A percentile compares a stretch with the other conserved stretches of the same genome.
Conservation (phyloP, 345 rosid species). For the Syzygium aqueum region DNA sequence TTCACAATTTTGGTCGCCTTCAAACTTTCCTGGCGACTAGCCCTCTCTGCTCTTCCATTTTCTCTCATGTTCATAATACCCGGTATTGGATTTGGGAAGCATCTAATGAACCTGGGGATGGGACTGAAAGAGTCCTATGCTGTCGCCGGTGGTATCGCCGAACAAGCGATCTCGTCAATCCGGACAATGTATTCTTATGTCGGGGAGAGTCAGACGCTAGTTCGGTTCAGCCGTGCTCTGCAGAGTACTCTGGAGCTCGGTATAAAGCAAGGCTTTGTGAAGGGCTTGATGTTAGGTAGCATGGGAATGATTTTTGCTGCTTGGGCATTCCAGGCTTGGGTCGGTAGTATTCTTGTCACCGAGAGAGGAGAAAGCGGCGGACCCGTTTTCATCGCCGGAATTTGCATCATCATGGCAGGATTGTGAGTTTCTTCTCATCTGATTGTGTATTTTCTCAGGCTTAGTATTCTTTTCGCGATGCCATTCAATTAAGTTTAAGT, state of each 20-base stretch:
- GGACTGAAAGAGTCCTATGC: conserved; percentile 29
- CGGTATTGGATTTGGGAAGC: conserved; percentile 33
- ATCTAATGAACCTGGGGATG: conserved; percentile 24
- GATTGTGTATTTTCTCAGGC: conserved; percentile 23
- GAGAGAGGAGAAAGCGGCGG: conserved; percentile 46
- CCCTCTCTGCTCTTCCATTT: conserved; percentile 39
- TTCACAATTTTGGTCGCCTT: conserved; percentile 24
- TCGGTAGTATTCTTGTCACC: conserved; percentile 36
- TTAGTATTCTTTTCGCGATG: not conserved
- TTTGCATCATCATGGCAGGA: conserved; percentile 34
- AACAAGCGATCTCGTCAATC: conserved; percentile 46
- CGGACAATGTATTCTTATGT: conserved; percentile 43
- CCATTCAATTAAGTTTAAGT: not conserved
- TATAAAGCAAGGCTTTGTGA: conserved; percentile 36
- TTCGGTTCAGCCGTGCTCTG: conserved; percentile 23
- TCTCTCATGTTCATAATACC: conserved; percentile 32
- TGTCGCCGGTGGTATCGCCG: conserved; percentile 37
- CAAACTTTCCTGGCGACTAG: conserved; percentile 39
- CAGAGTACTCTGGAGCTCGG: conserved; percentile 30
- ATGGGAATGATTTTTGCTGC: conserved; percentile 36
- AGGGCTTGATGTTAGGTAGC: conserved; percentile 50
- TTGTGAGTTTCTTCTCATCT: conserved; percentile 25
- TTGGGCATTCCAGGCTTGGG: conserved; percentile 53
- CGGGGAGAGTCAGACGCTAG: conserved; percentile 32
- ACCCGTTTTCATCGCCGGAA: conserved; percentile 26